Percentiles rank a stretch among this genome's conserved stretches.
Evolutionary conservation across 805 yeast species (phyloP).

Genomic region (Wickerhamomyces canadensis): DNA sequence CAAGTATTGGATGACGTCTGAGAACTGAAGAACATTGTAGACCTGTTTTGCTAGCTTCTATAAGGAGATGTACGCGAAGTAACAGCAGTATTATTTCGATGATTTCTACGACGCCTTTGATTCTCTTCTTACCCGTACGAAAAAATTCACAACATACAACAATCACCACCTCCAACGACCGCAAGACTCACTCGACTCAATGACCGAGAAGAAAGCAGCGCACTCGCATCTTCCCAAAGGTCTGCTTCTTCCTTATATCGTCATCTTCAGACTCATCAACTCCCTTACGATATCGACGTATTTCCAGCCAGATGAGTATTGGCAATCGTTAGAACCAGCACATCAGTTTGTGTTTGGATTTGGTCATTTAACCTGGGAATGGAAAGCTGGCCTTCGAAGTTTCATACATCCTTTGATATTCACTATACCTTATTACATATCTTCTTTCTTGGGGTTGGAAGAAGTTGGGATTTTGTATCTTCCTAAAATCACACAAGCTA

Average conservation of each 20-base stretch:
- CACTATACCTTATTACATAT: constrained; percentile 36
- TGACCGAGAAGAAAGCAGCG: too few species aligned
- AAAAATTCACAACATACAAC: background rate
- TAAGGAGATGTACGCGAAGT: too few species aligned
- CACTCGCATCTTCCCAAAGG: constrained; percentile 18
- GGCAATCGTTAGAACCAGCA: constrained; percentile 92
- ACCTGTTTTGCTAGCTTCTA: too few species aligned
- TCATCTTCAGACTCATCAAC: constrained; percentile 51
- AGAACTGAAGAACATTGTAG: background rate
- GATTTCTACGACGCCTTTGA: too few species aligned
- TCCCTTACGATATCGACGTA: constrained; percentile 63
- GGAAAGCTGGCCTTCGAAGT: constrained; percentile 72
- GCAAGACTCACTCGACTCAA: background rate
- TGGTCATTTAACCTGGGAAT: constrained; percentile 93
- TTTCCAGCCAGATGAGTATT: constrained; percentile 95
- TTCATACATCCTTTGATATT: constrained; percentile 76
- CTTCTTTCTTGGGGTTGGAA: constrained; percentile 28
- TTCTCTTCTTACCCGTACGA: too few species aligned
- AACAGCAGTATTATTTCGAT: too few species aligned
- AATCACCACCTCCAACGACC: background rate
- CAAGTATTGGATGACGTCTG: too few species aligned
- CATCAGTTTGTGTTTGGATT: constrained; percentile 67
- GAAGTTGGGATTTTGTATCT: constrained; percentile 36
- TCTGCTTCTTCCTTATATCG: constrained; percentile 24
- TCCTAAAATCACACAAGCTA: constrained; percentile 69